Conservation (phyloP, 768 basidiomycete species). For the Boletus tomentosulus region DNA sequence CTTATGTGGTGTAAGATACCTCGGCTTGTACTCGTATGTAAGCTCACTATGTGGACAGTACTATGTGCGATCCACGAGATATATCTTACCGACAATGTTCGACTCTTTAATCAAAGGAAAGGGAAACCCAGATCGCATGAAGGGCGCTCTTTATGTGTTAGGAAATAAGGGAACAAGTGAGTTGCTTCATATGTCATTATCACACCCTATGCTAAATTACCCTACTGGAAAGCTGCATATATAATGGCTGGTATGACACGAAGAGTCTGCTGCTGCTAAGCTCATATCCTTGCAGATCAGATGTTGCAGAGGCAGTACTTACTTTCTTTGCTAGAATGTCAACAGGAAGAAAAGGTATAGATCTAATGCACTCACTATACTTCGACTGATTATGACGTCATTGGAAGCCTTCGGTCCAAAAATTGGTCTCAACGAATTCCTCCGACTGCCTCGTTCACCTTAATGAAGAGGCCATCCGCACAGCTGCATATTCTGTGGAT, state of each 20-base stretch:
- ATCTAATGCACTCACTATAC: conserved; percentile 8
- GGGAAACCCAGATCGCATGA: conserved; percentile 90
- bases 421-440: conserved; percentile 40
- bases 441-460: conserved; percentile 58
- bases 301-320: conserved; percentile 55
- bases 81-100: conserved; percentile 57
- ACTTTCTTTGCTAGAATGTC: conserved; percentile 63
- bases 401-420: conserved; percentile 16
- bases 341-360: conserved; percentile 79
- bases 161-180: conserved; percentile 68
- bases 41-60: conserved; percentile 40
- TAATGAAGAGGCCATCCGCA: conserved; percentile 61
- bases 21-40: neutral
- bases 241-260: conserved; percentile 57
- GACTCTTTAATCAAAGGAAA: conserved; percentile 65
- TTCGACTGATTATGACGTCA: conserved; percentile 48
- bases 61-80: conserved; percentile 67
- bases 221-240: conserved; percentile 48
- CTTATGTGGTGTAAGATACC: conserved; percentile 53
- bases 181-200: conserved; percentile 14
- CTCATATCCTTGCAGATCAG: conserved; percentile 42
- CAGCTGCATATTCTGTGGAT: conserved; percentile 53
- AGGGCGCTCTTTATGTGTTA: conserved; percentile 84
- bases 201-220: conserved; percentile 7
- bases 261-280: conserved; percentile 2